phyloP scores from a whole-genome alignment of 2,329 filamentous ascomycete genomes.

The Sarocladiaceae sp. region DNA sequence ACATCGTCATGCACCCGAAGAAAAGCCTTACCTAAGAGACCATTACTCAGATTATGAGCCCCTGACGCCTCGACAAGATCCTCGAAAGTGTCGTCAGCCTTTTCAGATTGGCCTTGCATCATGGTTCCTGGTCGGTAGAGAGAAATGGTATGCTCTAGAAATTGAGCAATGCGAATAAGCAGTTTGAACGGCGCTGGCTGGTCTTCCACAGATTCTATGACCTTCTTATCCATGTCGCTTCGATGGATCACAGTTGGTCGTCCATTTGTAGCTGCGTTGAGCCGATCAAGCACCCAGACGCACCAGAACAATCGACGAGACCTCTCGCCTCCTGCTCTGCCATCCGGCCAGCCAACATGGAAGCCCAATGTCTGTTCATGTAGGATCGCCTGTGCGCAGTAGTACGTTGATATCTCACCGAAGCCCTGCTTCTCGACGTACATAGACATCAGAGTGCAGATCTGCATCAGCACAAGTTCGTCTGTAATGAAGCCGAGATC shows the following conservation, averaged over 20 bases:
- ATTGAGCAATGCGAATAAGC: conserved; percentile 17
- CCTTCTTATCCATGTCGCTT: conserved; percentile 17
- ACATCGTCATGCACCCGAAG: no score
- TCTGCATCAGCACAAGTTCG: conserved; percentile 14
- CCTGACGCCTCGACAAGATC: conserved; percentile 13
- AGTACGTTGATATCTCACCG: conserved; percentile 15
- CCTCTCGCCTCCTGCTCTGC: conserved; percentile 14
- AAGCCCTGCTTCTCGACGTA: conserved; percentile 15
- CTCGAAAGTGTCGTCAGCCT: conserved; percentile 14
- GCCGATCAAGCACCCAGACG: conserved; percentile 19
- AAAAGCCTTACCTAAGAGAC: conserved; percentile 15
- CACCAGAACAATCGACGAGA: conserved; percentile 19
- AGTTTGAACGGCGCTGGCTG: conserved; percentile 19
- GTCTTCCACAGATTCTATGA: conserved; percentile 16
- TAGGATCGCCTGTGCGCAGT: conserved; percentile 18
- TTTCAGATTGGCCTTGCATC: conserved; percentile 10
- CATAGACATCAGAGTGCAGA: conserved; percentile 16
- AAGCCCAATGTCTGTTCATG: conserved; percentile 20
- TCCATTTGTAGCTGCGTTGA: conserved; percentile 19
- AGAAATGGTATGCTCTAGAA: conserved; percentile 18
- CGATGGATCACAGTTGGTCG: conserved; percentile 20
- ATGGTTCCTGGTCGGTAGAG: conserved; percentile 17
- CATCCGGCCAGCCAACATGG: conserved; percentile 19
- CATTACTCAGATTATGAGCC: conserved; percentile 13
- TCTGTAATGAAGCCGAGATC: conserved; percentile 15